phyloP scores from a whole-genome alignment of 1,284 basidiomycete genomes.

The Sporisorium scitamineum region DNA sequence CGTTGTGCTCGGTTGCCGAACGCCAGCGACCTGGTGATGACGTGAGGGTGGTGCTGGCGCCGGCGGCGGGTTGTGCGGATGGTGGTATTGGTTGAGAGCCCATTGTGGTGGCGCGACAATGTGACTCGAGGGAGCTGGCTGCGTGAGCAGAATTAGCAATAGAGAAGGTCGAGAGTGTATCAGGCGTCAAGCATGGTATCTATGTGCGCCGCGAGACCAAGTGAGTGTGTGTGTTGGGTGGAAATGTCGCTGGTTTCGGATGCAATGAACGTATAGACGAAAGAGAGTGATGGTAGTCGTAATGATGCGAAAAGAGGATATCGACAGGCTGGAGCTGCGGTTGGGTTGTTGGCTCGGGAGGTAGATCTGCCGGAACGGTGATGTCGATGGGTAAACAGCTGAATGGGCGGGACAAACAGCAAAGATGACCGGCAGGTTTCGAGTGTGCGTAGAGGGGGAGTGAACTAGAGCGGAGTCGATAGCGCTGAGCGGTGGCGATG shows the following conservation, averaged over 20 bases:
- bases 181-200: constrained; percentile 6
- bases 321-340: no score
- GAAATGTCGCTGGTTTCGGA: background rate
- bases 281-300: background rate
- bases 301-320: background rate
- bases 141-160: background rate
- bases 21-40: constrained; percentile 8
- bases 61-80: constrained; percentile 4
- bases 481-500: background rate
- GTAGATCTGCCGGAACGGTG: background rate
- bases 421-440: background rate
- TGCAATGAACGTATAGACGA: background rate
- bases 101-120: background rate
- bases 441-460: no score
- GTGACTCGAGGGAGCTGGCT: background rate
- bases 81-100: background rate
- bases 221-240: background rate
- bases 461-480: background rate
- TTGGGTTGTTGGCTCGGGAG: background rate
- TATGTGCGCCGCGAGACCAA: background rate
- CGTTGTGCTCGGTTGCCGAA: constrained; percentile 43
- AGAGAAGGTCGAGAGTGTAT: background rate
- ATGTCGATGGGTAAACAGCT: background rate
- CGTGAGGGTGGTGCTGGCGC: background rate
- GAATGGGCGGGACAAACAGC: background rate